Evolutionary conservation across 176 grass and related monocot species (phyloP), one percentile per base, ranked within the genome.

Genomic region (Hordeum marinum): DNA sequence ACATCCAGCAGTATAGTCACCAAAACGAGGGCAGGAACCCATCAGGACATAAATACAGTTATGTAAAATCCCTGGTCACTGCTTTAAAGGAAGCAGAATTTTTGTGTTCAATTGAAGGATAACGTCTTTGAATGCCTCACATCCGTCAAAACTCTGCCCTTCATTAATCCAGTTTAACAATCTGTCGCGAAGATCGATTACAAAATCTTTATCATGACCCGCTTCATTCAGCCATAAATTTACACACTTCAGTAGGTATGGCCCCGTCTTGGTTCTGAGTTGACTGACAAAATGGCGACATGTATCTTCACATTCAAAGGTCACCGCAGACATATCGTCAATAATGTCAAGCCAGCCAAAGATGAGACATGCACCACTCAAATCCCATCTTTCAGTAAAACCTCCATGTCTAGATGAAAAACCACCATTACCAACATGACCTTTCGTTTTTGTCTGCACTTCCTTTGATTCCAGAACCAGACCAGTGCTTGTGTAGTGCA

Each of bases 181-280:
- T 68, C 93, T 98, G 70, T 52, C 55, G 52, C 85, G 86, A 77
- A 95, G 85, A 77, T 98, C 95, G 23, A 73, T 20, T 24, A 78
- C 48, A 55, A 77, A 82, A 77, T 90, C 87, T 83, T 45, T 66
- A 84, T 76, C 81, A 80, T 65, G 66, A 59, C 54, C 55, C 80
- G 20, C 67, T 64, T 72, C 48, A 77, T 86, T 76, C 48, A 85
- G 50, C 29, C 91, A 84, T 84, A 73, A 79, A 35, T 84, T 59
- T 20, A 95, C 81, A 88, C 93, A 93, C 32, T 82, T 85, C 29
- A 98, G 63, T 87, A 95, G 86, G 81, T 90, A 95, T n/a, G 57
- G 43, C 11, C 72, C 8, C 14, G 27, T 76, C 78, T 90, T 98
- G 40, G 50, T 76, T 89, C 72, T 91, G 77, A 98, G 77, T 84